These are phyloP conservation scores for Rosa rugosa DNA, from an alignment of 306 rosid species.

Conservation along the genomic window DNA sequence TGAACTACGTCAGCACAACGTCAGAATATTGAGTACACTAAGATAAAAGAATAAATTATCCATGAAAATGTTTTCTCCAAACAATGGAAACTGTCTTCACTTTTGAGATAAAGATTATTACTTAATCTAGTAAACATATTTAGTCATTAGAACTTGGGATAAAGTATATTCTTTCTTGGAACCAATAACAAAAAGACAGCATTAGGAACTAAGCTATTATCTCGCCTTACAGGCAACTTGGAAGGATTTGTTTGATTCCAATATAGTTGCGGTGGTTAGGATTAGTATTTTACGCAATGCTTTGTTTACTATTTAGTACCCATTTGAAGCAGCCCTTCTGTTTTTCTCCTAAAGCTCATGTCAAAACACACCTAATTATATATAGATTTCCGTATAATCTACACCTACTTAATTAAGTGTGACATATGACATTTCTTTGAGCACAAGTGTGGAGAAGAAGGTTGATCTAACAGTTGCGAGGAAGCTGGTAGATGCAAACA, in stretches of 20 bases:
- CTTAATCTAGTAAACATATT: neutral
- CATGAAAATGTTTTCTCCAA: neutral
- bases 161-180: neutral
- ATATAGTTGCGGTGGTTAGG: conserved; percentile 9
- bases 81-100: neutral
- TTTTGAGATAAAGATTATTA: neutral
- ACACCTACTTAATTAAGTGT: conserved; percentile 1
- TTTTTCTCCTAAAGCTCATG: neutral
- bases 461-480: conserved; percentile 1
- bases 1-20: no score
- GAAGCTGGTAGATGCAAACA: conserved; percentile 17
- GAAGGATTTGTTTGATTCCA: neutral
- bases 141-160: neutral
- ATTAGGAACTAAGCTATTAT: neutral
- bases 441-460: neutral
- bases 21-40: neutral
- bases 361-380: neutral
- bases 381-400: neutral
- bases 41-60: neutral
- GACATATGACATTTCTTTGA: conserved; percentile 1
- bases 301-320: neutral
- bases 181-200: neutral
- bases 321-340: neutral
- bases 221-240: neutral
- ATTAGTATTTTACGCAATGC: conserved; percentile 10